These are phyloP conservation scores for Eurotiales sp. DNA, from an alignment of 2,329 filamentous ascomycete species.

Conservation along the genomic window DNA sequence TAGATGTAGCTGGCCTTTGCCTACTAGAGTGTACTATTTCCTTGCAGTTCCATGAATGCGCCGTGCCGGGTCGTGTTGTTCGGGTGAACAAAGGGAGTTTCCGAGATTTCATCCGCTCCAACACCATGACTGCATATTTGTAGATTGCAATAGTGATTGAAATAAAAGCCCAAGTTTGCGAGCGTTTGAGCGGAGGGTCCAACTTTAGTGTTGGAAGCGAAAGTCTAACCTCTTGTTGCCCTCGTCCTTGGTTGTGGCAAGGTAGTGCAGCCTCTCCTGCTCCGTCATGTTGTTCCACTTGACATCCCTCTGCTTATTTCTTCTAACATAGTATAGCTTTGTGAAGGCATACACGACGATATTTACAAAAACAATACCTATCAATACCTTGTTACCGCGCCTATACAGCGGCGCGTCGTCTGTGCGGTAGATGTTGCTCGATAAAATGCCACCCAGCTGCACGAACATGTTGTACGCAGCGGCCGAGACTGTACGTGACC, in stretches of 20 bases:
- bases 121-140: too few relatives aligned
- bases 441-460: neutral
- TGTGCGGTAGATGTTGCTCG: conserved; percentile 3
- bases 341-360: conserved; percentile 45
- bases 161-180: too few relatives aligned
- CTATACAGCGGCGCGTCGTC: conserved; percentile 54
- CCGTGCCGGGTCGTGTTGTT: too few relatives aligned
- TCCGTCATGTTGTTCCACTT: conserved; percentile 45
- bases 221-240: conserved; percentile 55
- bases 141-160: too few relatives aligned
- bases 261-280: conserved; percentile 48
- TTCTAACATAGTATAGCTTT: conserved; percentile 27
- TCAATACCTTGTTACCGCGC: conserved; percentile 48
- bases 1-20: too few relatives aligned
- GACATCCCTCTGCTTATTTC: conserved; percentile 32
- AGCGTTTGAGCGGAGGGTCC: too few relatives aligned
- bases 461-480: conserved; percentile 20
- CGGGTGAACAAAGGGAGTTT: too few relatives aligned
- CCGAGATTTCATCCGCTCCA: too few relatives aligned
- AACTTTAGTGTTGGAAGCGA: conserved; percentile 39
- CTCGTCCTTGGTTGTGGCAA: conserved; percentile 49
- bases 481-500: conserved; percentile 34
- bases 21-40: too few relatives aligned
- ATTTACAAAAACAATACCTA: conserved; percentile 48
- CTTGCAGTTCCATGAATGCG: too few relatives aligned